Evolutionary conservation across 2,329 filamentous ascomycete genomes (phyloP).

Genomic region (Neoscytalidium dimidiatum): DNA sequence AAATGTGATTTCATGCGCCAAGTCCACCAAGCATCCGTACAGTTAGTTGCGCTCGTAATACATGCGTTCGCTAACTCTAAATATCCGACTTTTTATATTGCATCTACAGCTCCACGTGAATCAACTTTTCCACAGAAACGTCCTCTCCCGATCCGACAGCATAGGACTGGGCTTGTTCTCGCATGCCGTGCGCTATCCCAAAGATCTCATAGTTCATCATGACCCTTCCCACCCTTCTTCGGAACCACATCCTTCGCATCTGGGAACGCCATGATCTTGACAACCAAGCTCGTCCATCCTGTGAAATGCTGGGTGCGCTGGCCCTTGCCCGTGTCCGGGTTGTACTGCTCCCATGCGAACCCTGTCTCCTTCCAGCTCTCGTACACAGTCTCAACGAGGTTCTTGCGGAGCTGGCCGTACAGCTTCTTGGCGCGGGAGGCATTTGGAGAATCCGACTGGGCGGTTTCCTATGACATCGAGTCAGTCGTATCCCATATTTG

Average conservation of each 20-base stretch:
- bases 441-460: slow-evolving; percentile 65
- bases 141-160: too few species aligned
- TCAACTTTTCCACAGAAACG: too few species aligned
- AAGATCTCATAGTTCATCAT: slow-evolving; percentile 51
- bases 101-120: too few species aligned
- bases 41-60: too few species aligned
- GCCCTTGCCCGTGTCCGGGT: slow-evolving; percentile 88
- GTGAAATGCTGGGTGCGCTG: slow-evolving; percentile 98
- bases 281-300: slow-evolving; percentile 96
- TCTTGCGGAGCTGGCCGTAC: slow-evolving; percentile 76
- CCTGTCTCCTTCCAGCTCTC: slow-evolving; percentile 86
- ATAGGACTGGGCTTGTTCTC: too few species aligned
- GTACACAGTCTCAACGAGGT: slow-evolving; percentile 87
- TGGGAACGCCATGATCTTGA: slow-evolving; percentile 96
- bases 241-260: slow-evolving; percentile 51
- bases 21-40: too few species aligned
- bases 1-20: too few species aligned
- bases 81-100: too few species aligned
- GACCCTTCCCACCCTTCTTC: slow-evolving; percentile 31
- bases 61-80: too few species aligned
- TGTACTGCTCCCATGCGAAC: slow-evolving; percentile 98
- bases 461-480: slow-evolving; percentile 57
- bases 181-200: neutral
- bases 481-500: slow-evolving; percentile 1
- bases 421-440: slow-evolving; percentile 68